Evolutionary conservation across 768 basidiomycete species (phyloP), one percentile per base, ranked within the genome.

Genomic region (Austroboletus festivus): DNA sequence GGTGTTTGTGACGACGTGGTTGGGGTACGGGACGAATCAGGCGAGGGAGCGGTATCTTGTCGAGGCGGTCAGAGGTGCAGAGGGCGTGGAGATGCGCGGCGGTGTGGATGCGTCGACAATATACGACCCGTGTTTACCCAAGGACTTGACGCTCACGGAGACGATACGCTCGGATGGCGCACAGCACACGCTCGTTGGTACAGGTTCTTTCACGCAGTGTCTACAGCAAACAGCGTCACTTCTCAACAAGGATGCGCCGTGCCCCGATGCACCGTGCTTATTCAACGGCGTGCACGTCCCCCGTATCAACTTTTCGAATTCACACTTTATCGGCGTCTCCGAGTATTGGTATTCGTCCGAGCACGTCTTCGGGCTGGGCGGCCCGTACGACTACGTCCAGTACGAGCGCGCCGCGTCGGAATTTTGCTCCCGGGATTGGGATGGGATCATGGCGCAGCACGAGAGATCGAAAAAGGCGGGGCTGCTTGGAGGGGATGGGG

Each of bases 311-410:
- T 99, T 98, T 67, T 80, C 82, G 33, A 90, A 85, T 28, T 91
- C 90, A 12, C 87, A 86, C 47, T 99, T 98, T 67, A 96, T 99
- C 58, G 96, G 96, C 3, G 85, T 99, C 33, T 94, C 92, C 13
- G 96, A 99, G 67, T 99, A 98, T 65, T 99, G 95, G 95, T 98
- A 97, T 69, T 97, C 95, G 21, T 92, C 93, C 10, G 93, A 99
- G 58, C 93, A 98, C 65, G 87, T 97, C 41, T 93, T 96, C 58
- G 91, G 90, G 2, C 78, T 97, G 3, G 94, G 93, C 19, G 96
- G 96, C 3, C 78, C 93, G 19, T 99, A 97, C 72, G 89, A 98
- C 65, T 95, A 91, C 62, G 89, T 93, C 22, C 87, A 95, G 64
- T 99, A 95, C 68, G 95, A 98, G 65, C 86, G 86, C 37, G 92